phyloP scores from a whole-genome alignment of 139 green algal species.

The Volvox africanus region DNA sequence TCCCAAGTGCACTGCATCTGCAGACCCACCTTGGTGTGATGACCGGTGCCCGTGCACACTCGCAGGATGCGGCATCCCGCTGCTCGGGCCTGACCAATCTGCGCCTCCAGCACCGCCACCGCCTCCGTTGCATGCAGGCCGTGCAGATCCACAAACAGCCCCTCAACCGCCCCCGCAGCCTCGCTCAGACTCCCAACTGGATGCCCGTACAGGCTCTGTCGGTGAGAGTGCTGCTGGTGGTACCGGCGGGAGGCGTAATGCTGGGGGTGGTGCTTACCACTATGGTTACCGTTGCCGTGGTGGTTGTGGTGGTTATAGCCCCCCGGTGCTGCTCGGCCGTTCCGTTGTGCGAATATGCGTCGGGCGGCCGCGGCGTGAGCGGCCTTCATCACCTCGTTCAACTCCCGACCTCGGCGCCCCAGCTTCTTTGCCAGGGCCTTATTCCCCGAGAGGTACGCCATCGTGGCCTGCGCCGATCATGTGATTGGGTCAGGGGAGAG shows the following conservation, averaged over 20 bases:
- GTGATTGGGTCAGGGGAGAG: background rate
- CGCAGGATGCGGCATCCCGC: conserved; percentile 24
- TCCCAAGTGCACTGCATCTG: background rate
- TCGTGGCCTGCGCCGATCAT: conserved; percentile 69
- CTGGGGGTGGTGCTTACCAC: background rate
- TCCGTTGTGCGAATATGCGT: conserved; percentile 68
- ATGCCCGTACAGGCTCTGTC: background rate
- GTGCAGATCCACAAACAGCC: conserved; percentile 77
- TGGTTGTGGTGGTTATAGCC: background rate
- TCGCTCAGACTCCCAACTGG: background rate
- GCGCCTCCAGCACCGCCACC: conserved; percentile 58
- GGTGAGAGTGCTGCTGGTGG: background rate
- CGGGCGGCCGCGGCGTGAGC: conserved; percentile 69
- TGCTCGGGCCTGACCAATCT: conserved; percentile 46
- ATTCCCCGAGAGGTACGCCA: conserved; percentile 80
- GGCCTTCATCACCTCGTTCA: conserved; percentile 75
- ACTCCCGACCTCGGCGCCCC: conserved; percentile 67
- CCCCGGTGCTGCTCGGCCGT: conserved; percentile 31
- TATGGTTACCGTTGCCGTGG: background rate
- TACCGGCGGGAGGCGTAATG: background rate
- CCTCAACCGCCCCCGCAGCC: background rate
- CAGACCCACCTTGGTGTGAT: conserved; percentile 70
- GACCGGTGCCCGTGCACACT: conserved; percentile 76
- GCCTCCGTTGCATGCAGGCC: conserved; percentile 83
- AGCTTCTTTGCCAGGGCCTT: conserved; percentile 79